These are phyloP conservation scores for Mycena galopus DNA, from an alignment of 768 basidiomycete genomes.

Conservation along the genomic window DNA sequence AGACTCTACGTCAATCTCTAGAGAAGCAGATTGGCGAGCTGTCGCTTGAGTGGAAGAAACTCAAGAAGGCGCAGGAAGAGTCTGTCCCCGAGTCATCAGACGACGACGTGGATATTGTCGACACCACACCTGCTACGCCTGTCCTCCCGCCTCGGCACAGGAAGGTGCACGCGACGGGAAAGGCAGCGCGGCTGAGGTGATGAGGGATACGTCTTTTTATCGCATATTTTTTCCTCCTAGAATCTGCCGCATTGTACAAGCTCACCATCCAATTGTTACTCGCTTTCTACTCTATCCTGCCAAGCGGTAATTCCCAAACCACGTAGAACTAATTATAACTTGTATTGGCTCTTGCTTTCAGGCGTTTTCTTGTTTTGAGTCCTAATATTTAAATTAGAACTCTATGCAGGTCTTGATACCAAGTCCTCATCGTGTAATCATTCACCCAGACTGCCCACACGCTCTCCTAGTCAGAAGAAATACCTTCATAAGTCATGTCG, in stretches of 20 bases:
- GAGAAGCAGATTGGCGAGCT: slow-evolving; percentile 56
- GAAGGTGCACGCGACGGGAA: slow-evolving; percentile 12
- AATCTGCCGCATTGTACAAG: background rate
- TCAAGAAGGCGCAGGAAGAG: slow-evolving; percentile 52
- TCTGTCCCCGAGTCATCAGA: slow-evolving; percentile 52
- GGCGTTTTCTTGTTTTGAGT: no score
- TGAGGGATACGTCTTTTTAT: slow-evolving; percentile 1
- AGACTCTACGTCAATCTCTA: slow-evolving; percentile 61
- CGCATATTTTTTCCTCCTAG: background rate
- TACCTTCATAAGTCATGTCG: no score
- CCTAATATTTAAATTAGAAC: no score
- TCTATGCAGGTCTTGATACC: no score
- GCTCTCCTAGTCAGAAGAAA: no score
- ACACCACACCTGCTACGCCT: slow-evolving; percentile 41
- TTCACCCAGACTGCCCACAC: no score
- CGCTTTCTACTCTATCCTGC: slow-evolving; percentile 3
- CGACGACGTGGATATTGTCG: slow-evolving; percentile 58
- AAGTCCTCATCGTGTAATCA: no score
- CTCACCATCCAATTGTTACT: slow-evolving; percentile 10
- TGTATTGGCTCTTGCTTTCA: no score
- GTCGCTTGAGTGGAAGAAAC: slow-evolving; percentile 67
- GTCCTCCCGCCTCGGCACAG: background rate
- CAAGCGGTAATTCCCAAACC: no score
- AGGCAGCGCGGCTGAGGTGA: slow-evolving; percentile 12
- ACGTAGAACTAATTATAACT: no score